These are phyloP conservation scores for Ramaria rubella DNA, from an alignment of 768 basidiomycete genomes.

Conservation along the genomic window DNA sequence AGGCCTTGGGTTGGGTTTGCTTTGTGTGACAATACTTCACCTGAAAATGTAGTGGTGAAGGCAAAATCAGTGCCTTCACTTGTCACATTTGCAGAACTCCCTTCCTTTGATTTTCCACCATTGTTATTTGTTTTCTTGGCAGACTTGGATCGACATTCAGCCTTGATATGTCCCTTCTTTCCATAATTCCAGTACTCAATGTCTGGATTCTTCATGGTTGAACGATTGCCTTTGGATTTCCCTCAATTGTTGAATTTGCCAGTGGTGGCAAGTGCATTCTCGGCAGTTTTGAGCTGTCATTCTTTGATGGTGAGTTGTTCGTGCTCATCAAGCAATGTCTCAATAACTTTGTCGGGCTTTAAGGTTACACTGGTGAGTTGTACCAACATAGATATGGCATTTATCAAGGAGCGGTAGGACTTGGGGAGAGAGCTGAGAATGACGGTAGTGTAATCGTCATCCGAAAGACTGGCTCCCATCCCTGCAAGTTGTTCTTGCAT, in stretches of 20 bases:
- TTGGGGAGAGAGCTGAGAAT: constrained; percentile 30
- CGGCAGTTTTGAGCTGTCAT: not conserved
- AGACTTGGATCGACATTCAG: constrained; percentile 14
- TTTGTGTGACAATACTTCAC: not conserved
- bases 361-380: not conserved
- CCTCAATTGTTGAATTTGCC: not conserved
- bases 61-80: not conserved
- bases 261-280: not conserved
- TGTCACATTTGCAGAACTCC: not conserved
- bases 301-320: not conserved
- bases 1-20: not conserved
- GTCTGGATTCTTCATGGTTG: not conserved
- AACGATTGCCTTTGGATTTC: not conserved
- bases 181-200: constrained; percentile 16
- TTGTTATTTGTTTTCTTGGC: constrained; percentile 16
- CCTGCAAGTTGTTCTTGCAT: constrained; percentile 28
- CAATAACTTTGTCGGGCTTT: not conserved
- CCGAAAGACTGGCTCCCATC: constrained; percentile 24
- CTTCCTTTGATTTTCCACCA: not conserved
- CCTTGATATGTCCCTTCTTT: constrained; percentile 15
- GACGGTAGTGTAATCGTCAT: constrained; percentile 29
- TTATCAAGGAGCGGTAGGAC: constrained; percentile 28
- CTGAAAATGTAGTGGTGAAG: not conserved
- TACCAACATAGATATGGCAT: constrained; percentile 17
- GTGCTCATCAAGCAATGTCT: constrained; percentile 6